Base-by-base conservation (phyloP, 2,329 filamentous ascomycete genomes). In the Pseudogymnoascus sp. region DNA sequence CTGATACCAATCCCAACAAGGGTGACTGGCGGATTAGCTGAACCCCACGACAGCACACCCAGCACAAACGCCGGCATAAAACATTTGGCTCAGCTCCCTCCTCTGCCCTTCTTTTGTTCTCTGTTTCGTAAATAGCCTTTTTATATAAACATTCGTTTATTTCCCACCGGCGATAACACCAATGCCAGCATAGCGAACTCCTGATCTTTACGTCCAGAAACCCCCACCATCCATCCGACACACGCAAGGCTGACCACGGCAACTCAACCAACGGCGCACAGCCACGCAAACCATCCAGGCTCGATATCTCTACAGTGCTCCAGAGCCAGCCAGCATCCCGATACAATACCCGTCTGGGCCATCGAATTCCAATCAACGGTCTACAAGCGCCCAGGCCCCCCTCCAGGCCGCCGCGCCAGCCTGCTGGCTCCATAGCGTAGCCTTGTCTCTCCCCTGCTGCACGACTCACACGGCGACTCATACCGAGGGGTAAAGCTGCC, bases 21-120 rank as follows among this genome's bases (percentile, higher is more conserved):
- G 41, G 28, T 47, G 22, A 12, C n/a, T 14, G 20, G 6, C 3
- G 12, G 41, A 14, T n/a, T 25, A 47, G 41, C 20, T 47, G 41
- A 47, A 47, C 20, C 41, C 41, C 22, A 47, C 41, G 41, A 47
- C 41, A 47, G 41, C 41, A 47, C 41, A 47, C 41, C 41, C n/a
- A 25, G 41, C n/a, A 47, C 41, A 47, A 47, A 47, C 41, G 41
- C 41, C 20, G 9, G 7, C 41, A n/a, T 28, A 28, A 47, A 25
- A 25, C 20, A 28, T 47, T 47, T 47, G 28, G n/a, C 39, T 5
- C 41, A 47, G 41, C 22, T n/a, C 22, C 9, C 22, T 18, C 18
- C 12, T 14, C 20, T 5, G n/a, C 12, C 20, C 11, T 43, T 43
- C 20, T 43, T 43, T 43, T 43, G 2, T 43, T 22, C 25, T 5